Evolutionary conservation across 2,329 filamentous ascomycete species (phyloP).

Genomic region (Hortaea werneckii): DNA sequence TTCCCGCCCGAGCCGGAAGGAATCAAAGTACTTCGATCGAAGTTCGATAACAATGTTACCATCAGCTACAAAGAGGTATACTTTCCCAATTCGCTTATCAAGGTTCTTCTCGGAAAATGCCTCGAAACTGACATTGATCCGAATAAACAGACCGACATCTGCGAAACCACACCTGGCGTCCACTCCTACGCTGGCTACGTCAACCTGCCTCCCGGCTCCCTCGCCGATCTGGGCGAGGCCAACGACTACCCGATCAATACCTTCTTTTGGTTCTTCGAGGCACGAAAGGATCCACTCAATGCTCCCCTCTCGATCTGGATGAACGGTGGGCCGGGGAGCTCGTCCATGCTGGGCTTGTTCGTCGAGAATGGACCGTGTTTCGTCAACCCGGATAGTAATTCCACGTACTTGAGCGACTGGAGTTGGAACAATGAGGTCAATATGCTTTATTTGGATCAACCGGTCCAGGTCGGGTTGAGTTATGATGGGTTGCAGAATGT

Average conservation of each 20-base stretch:
- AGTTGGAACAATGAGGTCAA: constrained; percentile 50
- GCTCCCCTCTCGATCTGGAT: constrained; percentile 50
- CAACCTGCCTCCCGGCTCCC: constrained; percentile 41
- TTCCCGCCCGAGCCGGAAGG: constrained; percentile 8
- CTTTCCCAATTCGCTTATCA: neutral
- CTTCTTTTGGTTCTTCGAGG: constrained; percentile 55
- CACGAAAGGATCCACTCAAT: constrained; percentile 42
- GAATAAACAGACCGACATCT: constrained; percentile 29
- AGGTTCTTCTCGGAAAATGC: neutral
- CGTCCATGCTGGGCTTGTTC: constrained; percentile 40
- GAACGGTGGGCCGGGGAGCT: constrained; percentile 48
- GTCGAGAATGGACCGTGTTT: constrained; percentile 45
- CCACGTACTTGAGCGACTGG: constrained; percentile 43
- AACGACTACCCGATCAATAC: constrained; percentile 39
- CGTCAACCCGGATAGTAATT: constrained; percentile 44
- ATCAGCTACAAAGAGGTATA: constrained; percentile 10
- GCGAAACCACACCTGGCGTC: constrained; percentile 47
- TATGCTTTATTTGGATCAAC: constrained; percentile 56
- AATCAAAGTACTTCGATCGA: constrained; percentile 1
- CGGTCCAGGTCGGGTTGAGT: constrained; percentile 46
- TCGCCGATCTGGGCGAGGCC: constrained; percentile 29
- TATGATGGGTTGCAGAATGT: constrained; percentile 35
- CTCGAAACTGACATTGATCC: neutral
- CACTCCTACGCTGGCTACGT: constrained; percentile 52
- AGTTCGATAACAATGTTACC: constrained; percentile 6